Evolutionary conservation across 306 rosid species (phyloP).

Genomic region (Quercus berberidifolia): DNA sequence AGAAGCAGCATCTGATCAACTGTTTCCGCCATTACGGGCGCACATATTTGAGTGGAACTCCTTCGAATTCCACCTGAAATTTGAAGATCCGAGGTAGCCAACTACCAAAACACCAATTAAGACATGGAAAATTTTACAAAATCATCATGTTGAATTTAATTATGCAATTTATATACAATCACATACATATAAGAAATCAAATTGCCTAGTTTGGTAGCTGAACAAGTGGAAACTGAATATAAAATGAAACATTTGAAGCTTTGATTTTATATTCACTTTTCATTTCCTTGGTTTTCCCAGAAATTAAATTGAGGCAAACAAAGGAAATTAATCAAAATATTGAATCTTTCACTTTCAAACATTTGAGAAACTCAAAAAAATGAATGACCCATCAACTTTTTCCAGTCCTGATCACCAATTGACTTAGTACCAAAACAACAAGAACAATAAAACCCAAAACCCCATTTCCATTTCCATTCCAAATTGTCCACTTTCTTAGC

Average conservation of each 20-base stretch:
- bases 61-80: slow-evolving; percentile 16
- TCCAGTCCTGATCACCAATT: background rate
- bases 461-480: background rate
- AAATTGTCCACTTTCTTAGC: background rate
- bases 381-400: background rate
- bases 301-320: background rate
- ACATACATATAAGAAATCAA: background rate
- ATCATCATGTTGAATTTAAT: background rate
- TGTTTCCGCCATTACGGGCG: slow-evolving; percentile 39
- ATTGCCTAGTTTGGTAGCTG: background rate
- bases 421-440: background rate
- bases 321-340: background rate
- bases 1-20: slow-evolving; percentile 40
- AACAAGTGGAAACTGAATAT: background rate
- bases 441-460: background rate
- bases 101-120: slow-evolving; percentile 13
- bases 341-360: background rate
- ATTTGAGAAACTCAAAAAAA: background rate
- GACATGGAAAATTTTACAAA: background rate
- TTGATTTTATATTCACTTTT: background rate
- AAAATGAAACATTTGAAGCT: background rate
- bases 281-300: background rate
- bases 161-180: background rate
- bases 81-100: slow-evolving; percentile 19
- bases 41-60: slow-evolving; percentile 50